Percentiles rank a stretch among this genome's conserved stretches.
Conservation (phyloP, 495 filamentous ascomycete genomes). For the Cetradonia linearis region DNA sequence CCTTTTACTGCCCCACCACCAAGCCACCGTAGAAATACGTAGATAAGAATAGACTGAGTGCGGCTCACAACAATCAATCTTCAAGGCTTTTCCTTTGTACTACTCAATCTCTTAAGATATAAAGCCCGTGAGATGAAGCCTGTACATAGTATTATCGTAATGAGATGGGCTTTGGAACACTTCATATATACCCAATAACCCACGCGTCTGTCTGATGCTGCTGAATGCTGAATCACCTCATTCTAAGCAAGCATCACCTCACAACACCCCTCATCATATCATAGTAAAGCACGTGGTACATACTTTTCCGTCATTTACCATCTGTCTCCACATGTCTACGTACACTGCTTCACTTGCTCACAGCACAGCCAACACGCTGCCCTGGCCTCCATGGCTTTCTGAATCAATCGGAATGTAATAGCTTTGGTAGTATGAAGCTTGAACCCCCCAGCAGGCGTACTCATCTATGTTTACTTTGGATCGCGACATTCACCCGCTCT, state of each 20-base stretch:
- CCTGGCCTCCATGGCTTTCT: too few relatives aligned
- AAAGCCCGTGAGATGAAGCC: too few relatives aligned
- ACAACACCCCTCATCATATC: not conserved
- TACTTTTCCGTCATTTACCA: not conserved
- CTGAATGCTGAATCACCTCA: not conserved
- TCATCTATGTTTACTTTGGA: not conserved
- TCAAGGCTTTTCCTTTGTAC: not conserved
- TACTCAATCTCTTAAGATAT: too few relatives aligned
- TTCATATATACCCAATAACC: not conserved
- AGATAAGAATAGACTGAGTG: conserved; percentile 1
- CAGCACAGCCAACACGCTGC: not conserved
- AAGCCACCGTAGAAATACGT: not conserved
- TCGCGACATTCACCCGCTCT: conserved; percentile 9
- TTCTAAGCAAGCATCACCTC: not conserved
- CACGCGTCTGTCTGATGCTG: not conserved
- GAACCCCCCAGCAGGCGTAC: not conserved
- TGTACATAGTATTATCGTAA: too few relatives aligned
- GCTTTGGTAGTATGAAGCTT: not conserved
- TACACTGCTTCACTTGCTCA: not conserved
- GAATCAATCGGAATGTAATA: not conserved
- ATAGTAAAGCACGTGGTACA: not conserved
- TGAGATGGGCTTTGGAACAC: not conserved
- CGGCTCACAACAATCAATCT: not conserved
- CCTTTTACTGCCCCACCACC: not conserved
- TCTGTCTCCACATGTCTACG: not conserved